Base-by-base conservation (phyloP, 148 eudicot species). In the Suaeda aralocaspica region DNA sequence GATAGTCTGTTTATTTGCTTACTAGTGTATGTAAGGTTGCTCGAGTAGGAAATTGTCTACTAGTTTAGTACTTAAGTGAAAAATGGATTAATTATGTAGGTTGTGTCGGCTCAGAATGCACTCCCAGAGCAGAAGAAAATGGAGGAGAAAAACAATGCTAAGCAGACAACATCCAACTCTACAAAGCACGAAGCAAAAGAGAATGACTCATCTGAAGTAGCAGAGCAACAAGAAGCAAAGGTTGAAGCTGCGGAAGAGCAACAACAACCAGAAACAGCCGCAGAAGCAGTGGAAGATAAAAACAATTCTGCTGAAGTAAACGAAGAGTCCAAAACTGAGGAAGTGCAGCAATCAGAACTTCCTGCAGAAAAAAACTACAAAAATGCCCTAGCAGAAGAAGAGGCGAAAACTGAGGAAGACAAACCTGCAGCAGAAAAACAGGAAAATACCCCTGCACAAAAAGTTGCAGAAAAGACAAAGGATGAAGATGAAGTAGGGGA, bases 101-200 rank as follows among this genome's bases (percentile, higher is more conserved):
- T 77, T 72, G 80, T 28, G 16, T 67, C 80, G 21, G 76, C 64
- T 52, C 73, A 77, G 31, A 68, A 50, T 67, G 73, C 73, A 67
- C 58, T 72, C 57, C 62, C 36, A 39, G 59, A 63, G 59, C 76
- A 77, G 59, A 30, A 63, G 42, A 53, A 26, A 41, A 48, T 64
- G 61, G 75, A 72, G 69, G 63, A 71, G 8, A 18, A 21, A 18
- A 49, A 18, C 53, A 15, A n/a, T 49, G 8, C 53, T 19, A 9
- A 49, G 24, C 53, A 49, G 53, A 49, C 22, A 8, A n/a, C 15
- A 1, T 14, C 49, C 11, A 45, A 5, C 49, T 45, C 49, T 45
- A 4, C 19, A 49, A 19, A 49, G 1, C 53, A 49, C 53, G n/a
- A 41, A 63, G 41, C n/a, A n/a, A n/a, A n/a, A n/a, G n/a, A n/a